phyloP scores from a whole-genome alignment of 169 alveolate species.

The Eimeria necatrix region DNA sequence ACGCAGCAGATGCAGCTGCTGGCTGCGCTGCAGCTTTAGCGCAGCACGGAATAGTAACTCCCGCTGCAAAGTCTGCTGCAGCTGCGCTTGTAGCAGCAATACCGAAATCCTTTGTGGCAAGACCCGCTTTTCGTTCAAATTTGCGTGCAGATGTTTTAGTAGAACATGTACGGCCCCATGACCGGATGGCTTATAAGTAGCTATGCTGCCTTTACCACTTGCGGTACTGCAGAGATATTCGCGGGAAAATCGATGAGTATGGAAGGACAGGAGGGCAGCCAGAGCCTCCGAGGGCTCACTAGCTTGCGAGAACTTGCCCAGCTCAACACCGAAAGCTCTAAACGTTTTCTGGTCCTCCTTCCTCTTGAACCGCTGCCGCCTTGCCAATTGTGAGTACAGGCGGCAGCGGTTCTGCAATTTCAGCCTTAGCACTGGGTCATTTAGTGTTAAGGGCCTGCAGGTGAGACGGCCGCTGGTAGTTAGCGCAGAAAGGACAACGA shows the following conservation, averaged over 20 bases:
- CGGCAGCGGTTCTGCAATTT: not conserved
- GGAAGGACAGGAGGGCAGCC: slow-evolving; percentile 29
- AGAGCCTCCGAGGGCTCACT: not conserved
- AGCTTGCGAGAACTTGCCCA: not conserved
- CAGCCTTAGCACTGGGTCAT: slow-evolving; percentile 10
- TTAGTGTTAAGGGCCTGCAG: slow-evolving; percentile 11
- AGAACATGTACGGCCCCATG: not conserved
- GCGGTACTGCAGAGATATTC: not conserved
- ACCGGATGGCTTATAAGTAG: not conserved
- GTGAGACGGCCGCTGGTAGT: slow-evolving; percentile 36
- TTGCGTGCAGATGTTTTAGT: not conserved
- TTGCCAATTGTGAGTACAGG: not conserved
- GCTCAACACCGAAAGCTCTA: not conserved
- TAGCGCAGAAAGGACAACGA: not conserved
- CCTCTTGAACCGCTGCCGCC: slow-evolving; percentile 18
- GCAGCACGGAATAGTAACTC: slow-evolving; percentile 14
- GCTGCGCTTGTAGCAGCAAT: slow-evolving; percentile 17
- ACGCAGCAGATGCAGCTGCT: slow-evolving; percentile 24
- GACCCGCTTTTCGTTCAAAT: slow-evolving; percentile 7
- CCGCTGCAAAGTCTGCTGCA: slow-evolving; percentile 31
- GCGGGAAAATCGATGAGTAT: not conserved
- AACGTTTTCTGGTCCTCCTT: not conserved
- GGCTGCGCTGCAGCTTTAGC: not conserved
- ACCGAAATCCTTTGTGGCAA: slow-evolving; percentile 4
- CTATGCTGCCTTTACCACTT: not conserved